These are phyloP conservation scores for Wallemia mellicola DNA, from an alignment of 1,284 basidiomycete genomes.

Conservation along the genomic window DNA sequence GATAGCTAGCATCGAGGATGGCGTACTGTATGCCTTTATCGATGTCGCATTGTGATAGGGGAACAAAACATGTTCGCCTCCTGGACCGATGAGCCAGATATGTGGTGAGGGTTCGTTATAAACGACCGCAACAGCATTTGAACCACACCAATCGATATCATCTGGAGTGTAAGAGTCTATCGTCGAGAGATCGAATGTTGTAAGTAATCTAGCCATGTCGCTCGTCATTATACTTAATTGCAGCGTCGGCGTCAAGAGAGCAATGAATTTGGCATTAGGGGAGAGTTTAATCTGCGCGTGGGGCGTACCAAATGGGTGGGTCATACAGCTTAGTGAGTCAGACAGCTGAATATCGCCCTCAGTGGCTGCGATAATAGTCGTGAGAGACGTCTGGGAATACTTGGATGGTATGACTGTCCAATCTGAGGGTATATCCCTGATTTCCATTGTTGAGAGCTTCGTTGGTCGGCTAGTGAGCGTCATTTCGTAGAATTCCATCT, in stretches of 20 bases:
- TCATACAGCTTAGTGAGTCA: neutral
- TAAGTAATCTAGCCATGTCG: neutral
- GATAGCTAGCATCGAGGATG: neutral
- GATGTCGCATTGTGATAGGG: neutral
- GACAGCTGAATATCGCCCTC: neutral
- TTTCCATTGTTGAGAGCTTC: neutral
- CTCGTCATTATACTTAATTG: neutral
- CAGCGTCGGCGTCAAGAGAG: neutral
- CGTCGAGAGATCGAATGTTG: neutral
- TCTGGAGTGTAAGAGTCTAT: neutral
- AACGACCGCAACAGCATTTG: neutral
- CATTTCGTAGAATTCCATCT: neutral
- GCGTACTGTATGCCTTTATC: neutral
- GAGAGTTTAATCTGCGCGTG: neutral
- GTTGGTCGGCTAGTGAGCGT: neutral
- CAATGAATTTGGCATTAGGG: neutral
- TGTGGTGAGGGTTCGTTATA: neutral
- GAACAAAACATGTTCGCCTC: neutral
- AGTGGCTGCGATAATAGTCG: neutral
- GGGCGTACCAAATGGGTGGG: neutral
- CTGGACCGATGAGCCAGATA: neutral
- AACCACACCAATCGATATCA: neutral
- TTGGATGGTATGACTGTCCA: neutral
- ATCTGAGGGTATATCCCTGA: neutral
- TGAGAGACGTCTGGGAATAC: neutral